Base-by-base conservation (phyloP, 306 rosid genomes). In the Cajanus cajan region DNA sequence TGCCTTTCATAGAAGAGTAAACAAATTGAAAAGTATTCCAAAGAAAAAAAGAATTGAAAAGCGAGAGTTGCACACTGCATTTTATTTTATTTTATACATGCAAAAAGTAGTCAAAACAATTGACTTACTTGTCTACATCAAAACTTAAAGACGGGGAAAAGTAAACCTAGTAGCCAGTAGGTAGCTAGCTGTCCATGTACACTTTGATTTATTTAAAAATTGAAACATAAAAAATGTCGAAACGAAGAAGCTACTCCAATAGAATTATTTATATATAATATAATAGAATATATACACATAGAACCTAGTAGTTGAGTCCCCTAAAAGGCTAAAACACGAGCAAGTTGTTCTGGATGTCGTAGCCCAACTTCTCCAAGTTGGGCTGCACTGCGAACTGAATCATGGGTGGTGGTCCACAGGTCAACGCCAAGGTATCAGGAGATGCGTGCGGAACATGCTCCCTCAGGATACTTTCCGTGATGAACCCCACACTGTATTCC, bases 321-420 rank as follows among this genome's bases (percentile, higher is more conserved):
- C 65, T 86, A n/a, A n/a, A n/a, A n/a, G n/a, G n/a, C 31, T 28
- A 94, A 85, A 94, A 94, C 59, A 90, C n/a, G 34, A 94, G 76
- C 84, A 92, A 61, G 2, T 88, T 79, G 33, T 89, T 77, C 18
- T 88, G 80, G 74, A 80, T 73, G 70, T 94, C 90, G 59, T 90
- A 92, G 0, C 90, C 90, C 82, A 94, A 63, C 84, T 90, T 90
- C 87, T 90, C 93, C 87, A 94, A 78, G 78, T 90, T 87, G 0
- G 91, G 89, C 81, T 84, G 81, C 50, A 92, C 97, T 0, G 95
- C 95, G 25, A 82, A 85, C 83, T 90, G 88, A 81, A 94, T 88
- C 98, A 94, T 89, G 0, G 90, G 89, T 6, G 97, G 97, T n/a
- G 97, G 90, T 3, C 98, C 97, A 73, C 97, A 94, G 0, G 86